Percentiles rank a stretch among this genome's conserved stretches.
phyloP scores from a whole-genome alignment of 441 rosid species.

The Aquilaria agallochum region DNA sequence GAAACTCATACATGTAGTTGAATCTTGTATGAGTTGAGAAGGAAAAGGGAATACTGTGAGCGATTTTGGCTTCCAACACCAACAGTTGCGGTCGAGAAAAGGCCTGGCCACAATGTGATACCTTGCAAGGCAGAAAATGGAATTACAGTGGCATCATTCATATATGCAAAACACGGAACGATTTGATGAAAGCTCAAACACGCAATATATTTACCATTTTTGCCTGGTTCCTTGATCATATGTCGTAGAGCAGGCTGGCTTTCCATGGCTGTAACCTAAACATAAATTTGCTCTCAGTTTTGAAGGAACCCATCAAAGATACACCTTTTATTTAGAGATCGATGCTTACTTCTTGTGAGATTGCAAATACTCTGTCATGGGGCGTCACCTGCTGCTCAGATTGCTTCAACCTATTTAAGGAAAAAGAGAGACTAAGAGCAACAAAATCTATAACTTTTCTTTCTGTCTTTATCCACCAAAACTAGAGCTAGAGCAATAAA shows the following conservation, averaged over 20 bases:
- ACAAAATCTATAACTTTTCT: not conserved
- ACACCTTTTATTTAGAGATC: not conserved
- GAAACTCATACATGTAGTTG: slow-evolving; percentile 10
- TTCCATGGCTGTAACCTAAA: slow-evolving; percentile 27
- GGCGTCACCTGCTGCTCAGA: slow-evolving; percentile 21
- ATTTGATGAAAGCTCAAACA: not conserved
- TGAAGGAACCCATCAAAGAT: not conserved
- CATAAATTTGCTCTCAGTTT: slow-evolving; percentile 9
- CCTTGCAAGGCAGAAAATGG: slow-evolving; percentile 26
- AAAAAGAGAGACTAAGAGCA: slow-evolving; percentile 11
- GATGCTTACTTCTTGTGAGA: slow-evolving; percentile 37
- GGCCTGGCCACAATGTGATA: slow-evolving; percentile 53
- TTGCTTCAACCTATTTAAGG: slow-evolving; percentile 37
- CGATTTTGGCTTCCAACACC: slow-evolving; percentile 23
- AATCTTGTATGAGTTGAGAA: not conserved
- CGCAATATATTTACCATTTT: slow-evolving; percentile 35
- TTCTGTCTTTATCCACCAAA: too few relatives aligned
- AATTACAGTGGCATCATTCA: not conserved
- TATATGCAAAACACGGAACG: not conserved
- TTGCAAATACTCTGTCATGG: slow-evolving; percentile 26
- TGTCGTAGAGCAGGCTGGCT: slow-evolving; percentile 28
- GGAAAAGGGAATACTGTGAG: slow-evolving; percentile 39
- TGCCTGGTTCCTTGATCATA: slow-evolving; percentile 20
- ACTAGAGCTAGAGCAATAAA: too few relatives aligned
- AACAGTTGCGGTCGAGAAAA: slow-evolving; percentile 34